Evolutionary conservation across 768 basidiomycete species (phyloP).

Genomic region (Amanita pseudoporphyria): DNA sequence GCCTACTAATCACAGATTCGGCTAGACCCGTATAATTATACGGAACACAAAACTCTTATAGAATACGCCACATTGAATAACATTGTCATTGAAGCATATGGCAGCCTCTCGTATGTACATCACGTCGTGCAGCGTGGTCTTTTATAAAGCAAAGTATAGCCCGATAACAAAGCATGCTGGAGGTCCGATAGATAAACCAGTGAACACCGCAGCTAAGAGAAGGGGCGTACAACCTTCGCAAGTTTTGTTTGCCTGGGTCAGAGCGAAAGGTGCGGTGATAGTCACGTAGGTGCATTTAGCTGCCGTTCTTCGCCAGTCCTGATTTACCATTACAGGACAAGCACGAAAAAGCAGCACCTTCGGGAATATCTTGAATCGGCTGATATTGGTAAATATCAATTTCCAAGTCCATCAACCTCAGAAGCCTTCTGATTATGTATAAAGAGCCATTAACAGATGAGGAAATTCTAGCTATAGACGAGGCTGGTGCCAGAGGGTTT

Average conservation of each 20-base stretch:
- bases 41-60: conserved; percentile 41
- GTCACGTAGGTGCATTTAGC: conserved; percentile 43
- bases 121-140: background rate
- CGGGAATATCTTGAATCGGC: conserved; percentile 59
- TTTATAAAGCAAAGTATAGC: conserved; percentile 20
- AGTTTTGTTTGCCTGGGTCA: conserved; percentile 62
- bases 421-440: background rate
- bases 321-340: conserved; percentile 33
- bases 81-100: conserved; percentile 68
- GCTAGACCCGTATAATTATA: conserved; percentile 63
- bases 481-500: conserved; percentile 45
- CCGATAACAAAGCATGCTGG: conserved; percentile 51
- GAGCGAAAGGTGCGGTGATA: conserved; percentile 54
- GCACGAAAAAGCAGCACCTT: conserved; percentile 48
- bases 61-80: conserved; percentile 46
- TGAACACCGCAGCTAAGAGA: conserved; percentile 42
- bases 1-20: conserved; percentile 42
- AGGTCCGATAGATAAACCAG: conserved; percentile 52
- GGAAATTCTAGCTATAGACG: conserved; percentile 56
- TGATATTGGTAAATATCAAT: conserved; percentile 31
- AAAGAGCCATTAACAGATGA: conserved; percentile 43
- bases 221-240: conserved; percentile 50
- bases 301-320: background rate
- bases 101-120: conserved; percentile 43
- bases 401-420: background rate